phyloP scores from a whole-genome alignment of 495 filamentous ascomycete genomes.

The Glutinoglossum americanum region DNA sequence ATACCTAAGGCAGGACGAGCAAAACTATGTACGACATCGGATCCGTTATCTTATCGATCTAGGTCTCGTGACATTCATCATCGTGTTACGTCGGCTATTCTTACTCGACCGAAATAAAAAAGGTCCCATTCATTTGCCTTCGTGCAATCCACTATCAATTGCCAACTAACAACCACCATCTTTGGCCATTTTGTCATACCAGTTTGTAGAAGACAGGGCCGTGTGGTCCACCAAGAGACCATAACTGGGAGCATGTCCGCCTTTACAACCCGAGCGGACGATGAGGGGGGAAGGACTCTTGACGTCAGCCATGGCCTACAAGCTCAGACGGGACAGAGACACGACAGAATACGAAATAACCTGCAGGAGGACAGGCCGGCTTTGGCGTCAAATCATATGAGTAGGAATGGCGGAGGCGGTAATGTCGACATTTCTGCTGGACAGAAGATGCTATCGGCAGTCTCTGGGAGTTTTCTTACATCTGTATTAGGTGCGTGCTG shows the following conservation, averaged over 20 bases:
- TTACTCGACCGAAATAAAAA: too few species aligned
- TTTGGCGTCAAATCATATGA: conserved; percentile 1
- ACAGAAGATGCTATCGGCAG: conserved; percentile 90
- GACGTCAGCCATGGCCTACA: conserved; percentile 10
- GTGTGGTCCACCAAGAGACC: not conserved
- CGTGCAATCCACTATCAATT: too few species aligned
- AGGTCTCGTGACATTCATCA: not conserved
- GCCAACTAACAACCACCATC: too few species aligned
- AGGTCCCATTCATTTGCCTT: too few species aligned
- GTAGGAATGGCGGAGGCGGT: conserved; percentile 14
- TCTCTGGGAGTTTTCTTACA: conserved; percentile 73
- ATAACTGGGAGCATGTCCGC: conserved; percentile 7
- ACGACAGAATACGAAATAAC: conserved; percentile 19
- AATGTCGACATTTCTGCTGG: conserved; percentile 42
- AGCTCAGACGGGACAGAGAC: conserved; percentile 12
- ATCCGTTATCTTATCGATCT: not conserved
- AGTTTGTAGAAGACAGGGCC: not conserved
- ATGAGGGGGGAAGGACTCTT: conserved; percentile 5
- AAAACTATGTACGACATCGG: not conserved
- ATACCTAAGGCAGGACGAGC: too few species aligned
- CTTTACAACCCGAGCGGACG: conserved; percentile 8
- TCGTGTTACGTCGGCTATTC: not conserved
- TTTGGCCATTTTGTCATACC: too few species aligned
- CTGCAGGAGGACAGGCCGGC: not conserved
- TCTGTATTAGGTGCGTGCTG: conserved; percentile 53